A percentile compares a stretch with the other conserved stretches of the same genome.
phyloP scores from a whole-genome alignment of 1,139 yeast species.

The Nakaseomyces nivariensis region DNA sequence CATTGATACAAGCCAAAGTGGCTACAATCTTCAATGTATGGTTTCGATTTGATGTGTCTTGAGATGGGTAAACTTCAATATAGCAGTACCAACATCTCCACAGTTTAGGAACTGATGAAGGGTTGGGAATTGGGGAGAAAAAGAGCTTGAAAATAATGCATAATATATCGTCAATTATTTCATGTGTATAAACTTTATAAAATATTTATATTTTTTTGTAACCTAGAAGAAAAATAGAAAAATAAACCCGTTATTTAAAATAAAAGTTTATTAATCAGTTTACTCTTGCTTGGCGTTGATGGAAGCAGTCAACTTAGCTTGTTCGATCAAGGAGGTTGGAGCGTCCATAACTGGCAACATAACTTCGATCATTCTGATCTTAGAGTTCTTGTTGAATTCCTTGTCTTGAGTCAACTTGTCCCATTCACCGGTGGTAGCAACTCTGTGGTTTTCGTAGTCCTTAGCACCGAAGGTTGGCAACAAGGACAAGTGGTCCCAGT shows the following conservation, averaged over 20 bases:
- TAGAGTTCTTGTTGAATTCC: constrained; percentile 40
- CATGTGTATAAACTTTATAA: constrained; percentile 3
- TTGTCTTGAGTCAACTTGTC: constrained; percentile 45
- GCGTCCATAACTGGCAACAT: constrained; percentile 79
- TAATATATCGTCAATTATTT: constrained; percentile 3
- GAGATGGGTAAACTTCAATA: too few species aligned
- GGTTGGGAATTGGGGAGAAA: not conserved
- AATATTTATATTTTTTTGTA: not conserved
- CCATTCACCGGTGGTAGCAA: constrained; percentile 58
- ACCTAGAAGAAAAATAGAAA: not conserved
- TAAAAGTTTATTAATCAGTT: constrained; percentile 4
- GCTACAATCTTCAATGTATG: too few species aligned
- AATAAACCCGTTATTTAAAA: not conserved
- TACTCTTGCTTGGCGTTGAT: constrained; percentile 38
- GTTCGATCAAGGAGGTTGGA: constrained; percentile 59
- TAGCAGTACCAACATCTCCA: too few species aligned
- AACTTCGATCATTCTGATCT: constrained; percentile 69
- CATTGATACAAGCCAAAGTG: too few species aligned
- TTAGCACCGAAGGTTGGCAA: constrained; percentile 67
- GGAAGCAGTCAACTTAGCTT: constrained; percentile 69
- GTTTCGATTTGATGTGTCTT: too few species aligned
- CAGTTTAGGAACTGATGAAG: too few species aligned
- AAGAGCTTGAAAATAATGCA: not conserved
- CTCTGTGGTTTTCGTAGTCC: constrained; percentile 40
- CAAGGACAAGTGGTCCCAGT: constrained; percentile 67